These are phyloP conservation scores for Mortierella claussenii DNA, from an alignment of 192 early-diverging fungal genomes.

Conservation along the genomic window DNA sequence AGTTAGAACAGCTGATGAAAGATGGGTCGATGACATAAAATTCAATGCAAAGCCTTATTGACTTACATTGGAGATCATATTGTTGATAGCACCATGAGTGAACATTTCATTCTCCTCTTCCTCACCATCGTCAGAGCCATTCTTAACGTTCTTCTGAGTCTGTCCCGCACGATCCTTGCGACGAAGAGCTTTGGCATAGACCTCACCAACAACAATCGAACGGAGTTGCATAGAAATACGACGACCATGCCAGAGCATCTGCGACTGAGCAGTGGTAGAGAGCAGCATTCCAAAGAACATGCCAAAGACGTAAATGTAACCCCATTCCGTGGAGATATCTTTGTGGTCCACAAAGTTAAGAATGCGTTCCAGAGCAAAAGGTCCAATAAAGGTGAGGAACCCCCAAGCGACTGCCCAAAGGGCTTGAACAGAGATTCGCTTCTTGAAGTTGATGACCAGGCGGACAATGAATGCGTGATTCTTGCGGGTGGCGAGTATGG, in stretches of 20 bases:
- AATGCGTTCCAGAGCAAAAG: constrained; percentile 44
- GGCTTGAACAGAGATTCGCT: constrained; percentile 30
- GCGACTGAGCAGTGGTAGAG: constrained; percentile 39
- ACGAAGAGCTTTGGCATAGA: constrained; percentile 68
- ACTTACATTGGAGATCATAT: constrained; percentile 52
- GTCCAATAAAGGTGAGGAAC: constrained; percentile 39
- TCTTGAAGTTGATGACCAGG: constrained; percentile 46
- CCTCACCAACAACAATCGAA: constrained; percentile 68
- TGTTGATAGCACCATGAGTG: constrained; percentile 49
- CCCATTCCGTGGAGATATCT: constrained; percentile 44
- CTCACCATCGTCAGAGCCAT: constrained; percentile 39
- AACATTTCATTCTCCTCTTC: constrained; percentile 51
- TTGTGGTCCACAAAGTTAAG: constrained; percentile 31
- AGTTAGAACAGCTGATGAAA: too few species aligned
- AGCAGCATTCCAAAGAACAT: constrained; percentile 57
- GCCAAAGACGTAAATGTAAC: constrained; percentile 67
- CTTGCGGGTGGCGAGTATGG: constrained; percentile 46
- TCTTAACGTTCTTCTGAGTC: constrained; percentile 37
- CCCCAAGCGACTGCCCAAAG: constrained; percentile 44
- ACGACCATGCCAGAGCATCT: constrained; percentile 54
- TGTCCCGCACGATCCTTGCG: constrained; percentile 69
- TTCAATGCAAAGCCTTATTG: background rate
- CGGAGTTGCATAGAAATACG: constrained; percentile 55
- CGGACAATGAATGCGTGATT: constrained; percentile 43
- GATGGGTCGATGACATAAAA: background rate